Evolutionary conservation across 768 basidiomycete species (phyloP).

Genomic region (Paxillus rubicundulus): DNA sequence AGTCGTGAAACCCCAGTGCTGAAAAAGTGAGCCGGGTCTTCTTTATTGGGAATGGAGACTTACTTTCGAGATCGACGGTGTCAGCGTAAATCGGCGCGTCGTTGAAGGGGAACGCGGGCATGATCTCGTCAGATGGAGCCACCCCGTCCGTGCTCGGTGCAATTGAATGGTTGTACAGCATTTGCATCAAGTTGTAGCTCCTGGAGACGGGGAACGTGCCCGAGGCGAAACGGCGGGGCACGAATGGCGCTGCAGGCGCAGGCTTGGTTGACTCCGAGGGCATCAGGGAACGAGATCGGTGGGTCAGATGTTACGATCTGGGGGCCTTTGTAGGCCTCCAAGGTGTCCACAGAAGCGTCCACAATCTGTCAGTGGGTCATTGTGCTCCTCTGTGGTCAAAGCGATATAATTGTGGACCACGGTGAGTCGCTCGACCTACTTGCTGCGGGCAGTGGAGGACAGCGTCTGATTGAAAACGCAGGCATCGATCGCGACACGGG

Average conservation of each 20-base stretch:
- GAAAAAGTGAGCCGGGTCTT: neutral
- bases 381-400: neutral
- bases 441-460: too few relatives aligned
- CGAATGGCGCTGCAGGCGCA: slow-evolving; percentile 7
- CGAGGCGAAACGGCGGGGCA: slow-evolving; percentile 19
- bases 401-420: slow-evolving; percentile 2
- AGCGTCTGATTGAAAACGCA: too few relatives aligned
- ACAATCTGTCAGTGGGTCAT: neutral
- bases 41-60: slow-evolving; percentile 11
- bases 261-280: neutral
- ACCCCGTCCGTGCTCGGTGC: neutral
- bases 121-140: slow-evolving; percentile 24
- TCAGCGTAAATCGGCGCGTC: slow-evolving; percentile 33
- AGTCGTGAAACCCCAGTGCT: slow-evolving; percentile 35
- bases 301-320: neutral
- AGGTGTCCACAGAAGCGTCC: slow-evolving; percentile 11
- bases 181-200: slow-evolving; percentile 25
- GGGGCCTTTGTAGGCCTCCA: slow-evolving; percentile 13
- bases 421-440: neutral
- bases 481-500: too few relatives aligned
- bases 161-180: slow-evolving; percentile 23
- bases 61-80: slow-evolving; percentile 45
- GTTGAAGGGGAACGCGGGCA: slow-evolving; percentile 32
- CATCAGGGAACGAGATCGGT: slow-evolving; percentile 7
- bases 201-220: slow-evolving; percentile 29